Conservation (phyloP, 305 asterid species). For the Fraxinus greggii region DNA sequence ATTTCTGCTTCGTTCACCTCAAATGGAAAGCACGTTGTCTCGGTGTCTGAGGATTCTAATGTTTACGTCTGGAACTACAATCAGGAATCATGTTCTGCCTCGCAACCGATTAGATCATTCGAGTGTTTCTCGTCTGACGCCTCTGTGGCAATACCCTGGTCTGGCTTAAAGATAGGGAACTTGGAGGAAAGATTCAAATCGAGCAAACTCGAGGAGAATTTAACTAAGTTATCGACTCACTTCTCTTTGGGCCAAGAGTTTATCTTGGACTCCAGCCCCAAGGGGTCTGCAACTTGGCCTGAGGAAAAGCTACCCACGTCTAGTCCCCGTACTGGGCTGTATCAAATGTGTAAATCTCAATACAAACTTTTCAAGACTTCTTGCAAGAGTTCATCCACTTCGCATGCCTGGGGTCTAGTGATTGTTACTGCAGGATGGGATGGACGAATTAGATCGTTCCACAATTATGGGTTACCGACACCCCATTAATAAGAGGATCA, state of each 20-base stretch:
- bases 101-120: constrained; percentile 44
- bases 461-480: constrained; percentile 80
- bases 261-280: constrained; percentile 53
- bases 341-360: constrained; percentile 56
- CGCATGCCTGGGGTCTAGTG: constrained; percentile 82
- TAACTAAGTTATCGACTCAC: constrained; percentile 36
- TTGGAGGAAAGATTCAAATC: constrained; percentile 25
- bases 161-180: constrained; percentile 43
- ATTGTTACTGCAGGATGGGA: constrained; percentile 82
- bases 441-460: constrained; percentile 80
- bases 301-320: constrained; percentile 80
- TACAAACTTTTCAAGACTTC: constrained; percentile 62
- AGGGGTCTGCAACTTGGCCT: constrained; percentile 94
- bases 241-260: constrained; percentile 60
- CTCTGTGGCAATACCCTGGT: constrained; percentile 83
- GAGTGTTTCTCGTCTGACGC: constrained; percentile 70
- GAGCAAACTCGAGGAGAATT: constrained; percentile 18
- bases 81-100: constrained; percentile 27
- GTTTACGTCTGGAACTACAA: constrained; percentile 56
- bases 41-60: constrained; percentile 54
- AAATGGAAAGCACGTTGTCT: constrained; percentile 49
- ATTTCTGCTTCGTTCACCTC: constrained; percentile 46
- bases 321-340: constrained; percentile 28
- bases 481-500: constrained; percentile 38
- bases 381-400: constrained; percentile 55